Conservation (phyloP, 257 asterid species). For the Solanum paucissectum region DNA sequence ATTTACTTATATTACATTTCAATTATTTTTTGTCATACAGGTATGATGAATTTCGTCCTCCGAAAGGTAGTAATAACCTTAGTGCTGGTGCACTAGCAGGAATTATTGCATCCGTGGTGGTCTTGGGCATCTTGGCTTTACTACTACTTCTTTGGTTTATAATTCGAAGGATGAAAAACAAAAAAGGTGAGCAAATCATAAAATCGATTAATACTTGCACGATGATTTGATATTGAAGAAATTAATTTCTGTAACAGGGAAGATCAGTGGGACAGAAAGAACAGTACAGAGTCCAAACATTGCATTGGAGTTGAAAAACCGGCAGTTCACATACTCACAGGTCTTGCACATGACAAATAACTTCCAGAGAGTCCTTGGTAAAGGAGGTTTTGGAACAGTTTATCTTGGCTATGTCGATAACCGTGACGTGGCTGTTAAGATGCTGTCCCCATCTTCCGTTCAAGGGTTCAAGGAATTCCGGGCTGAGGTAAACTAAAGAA, state of each 20-base stretch:
- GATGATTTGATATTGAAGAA: neutral
- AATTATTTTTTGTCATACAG: neutral
- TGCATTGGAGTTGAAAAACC: neutral
- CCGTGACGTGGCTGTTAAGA: constrained; percentile 7
- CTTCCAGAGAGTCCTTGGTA: constrained; percentile 4
- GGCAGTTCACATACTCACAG: constrained; percentile 8
- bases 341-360: constrained; percentile 4
- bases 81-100: neutral
- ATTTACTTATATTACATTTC: neutral
- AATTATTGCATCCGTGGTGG: neutral
- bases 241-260: neutral
- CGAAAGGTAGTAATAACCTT: neutral
- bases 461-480: constrained; percentile 11
- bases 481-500: neutral
- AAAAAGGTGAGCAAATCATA: neutral
- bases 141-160: neutral
- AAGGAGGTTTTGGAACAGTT: constrained; percentile 14
- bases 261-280: neutral
- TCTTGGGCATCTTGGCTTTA: neutral
- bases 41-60: too few relatives aligned
- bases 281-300: neutral
- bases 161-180: neutral
- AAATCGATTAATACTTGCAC: neutral
- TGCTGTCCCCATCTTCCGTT: constrained; percentile 2
- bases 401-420: constrained; percentile 7